Percentiles rank a stretch among this genome's conserved stretches.
These are phyloP conservation scores for Colletotrichum viniferum DNA, from an alignment of 2,329 filamentous ascomycete species.

Conservation along the genomic window DNA sequence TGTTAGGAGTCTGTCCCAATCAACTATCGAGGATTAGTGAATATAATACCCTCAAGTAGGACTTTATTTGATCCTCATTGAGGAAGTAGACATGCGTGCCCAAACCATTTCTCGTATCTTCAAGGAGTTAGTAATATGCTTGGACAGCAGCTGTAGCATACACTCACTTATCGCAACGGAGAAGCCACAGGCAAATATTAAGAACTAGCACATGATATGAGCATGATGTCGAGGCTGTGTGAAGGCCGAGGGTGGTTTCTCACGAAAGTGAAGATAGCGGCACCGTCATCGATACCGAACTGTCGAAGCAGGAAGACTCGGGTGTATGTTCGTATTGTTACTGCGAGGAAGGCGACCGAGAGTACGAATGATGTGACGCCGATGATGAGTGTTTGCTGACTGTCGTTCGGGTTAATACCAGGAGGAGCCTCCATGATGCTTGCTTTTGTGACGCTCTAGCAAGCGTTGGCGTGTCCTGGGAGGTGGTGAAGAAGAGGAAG, in stretches of 20 bases:
- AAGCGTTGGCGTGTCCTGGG: not conserved
- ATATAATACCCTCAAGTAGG: conserved; percentile 8
- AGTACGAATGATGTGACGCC: not conserved
- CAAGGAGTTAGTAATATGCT: not conserved
- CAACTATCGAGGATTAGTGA: too few species aligned
- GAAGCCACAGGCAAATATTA: conserved; percentile 9
- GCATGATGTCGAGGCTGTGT: not conserved
- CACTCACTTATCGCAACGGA: conserved; percentile 11
- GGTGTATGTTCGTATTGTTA: conserved; percentile 24
- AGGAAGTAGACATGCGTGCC: conserved; percentile 22
- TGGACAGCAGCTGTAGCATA: not conserved
- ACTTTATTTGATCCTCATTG: not conserved
- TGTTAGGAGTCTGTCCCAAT: not conserved
- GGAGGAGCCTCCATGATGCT: conserved; percentile 15
- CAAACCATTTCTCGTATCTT: conserved; percentile 19
- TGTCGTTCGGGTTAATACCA: not conserved
- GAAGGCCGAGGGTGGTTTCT: not conserved
- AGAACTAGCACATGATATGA: not conserved
- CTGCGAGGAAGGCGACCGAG: not conserved
- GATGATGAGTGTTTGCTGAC: not conserved
- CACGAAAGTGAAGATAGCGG: conserved; percentile 28
- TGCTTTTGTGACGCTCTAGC: not conserved
- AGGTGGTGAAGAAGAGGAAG: not conserved
- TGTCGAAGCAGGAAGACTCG: conserved; percentile 27
- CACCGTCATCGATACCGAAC: conserved; percentile 30